Evolutionary conservation across 352 stramenopile species (phyloP).

Genomic region (Elongisporangium senticosum): DNA sequence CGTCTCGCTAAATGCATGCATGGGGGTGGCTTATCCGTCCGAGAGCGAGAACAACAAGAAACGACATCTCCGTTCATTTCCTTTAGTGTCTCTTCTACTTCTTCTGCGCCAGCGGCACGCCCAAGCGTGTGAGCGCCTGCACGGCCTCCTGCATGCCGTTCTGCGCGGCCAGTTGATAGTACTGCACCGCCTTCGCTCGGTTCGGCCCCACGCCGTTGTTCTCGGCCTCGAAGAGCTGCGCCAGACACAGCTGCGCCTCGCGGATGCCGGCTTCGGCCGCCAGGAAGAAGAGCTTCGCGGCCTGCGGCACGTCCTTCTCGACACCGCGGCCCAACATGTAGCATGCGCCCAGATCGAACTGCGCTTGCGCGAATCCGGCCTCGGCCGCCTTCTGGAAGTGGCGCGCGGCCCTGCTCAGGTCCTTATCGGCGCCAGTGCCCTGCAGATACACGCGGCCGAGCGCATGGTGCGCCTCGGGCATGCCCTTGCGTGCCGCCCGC

Average conservation of each 20-base stretch:
- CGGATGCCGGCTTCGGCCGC: slow-evolving; percentile 53
- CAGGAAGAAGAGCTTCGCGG: slow-evolving; percentile 68
- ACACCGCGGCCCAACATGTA: slow-evolving; percentile 73
- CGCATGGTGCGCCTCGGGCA: slow-evolving; percentile 63
- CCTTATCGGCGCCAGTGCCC: slow-evolving; percentile 23
- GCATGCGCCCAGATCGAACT: slow-evolving; percentile 80
- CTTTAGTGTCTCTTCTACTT: slow-evolving; percentile 1
- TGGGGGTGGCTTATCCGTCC: slow-evolving; percentile 2
- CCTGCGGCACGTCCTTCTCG: slow-evolving; percentile 38
- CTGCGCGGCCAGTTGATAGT: slow-evolving; percentile 66
- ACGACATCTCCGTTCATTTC: neutral
- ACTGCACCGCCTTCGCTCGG: slow-evolving; percentile 59
- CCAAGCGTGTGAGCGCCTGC: slow-evolving; percentile 45
- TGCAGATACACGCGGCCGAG: slow-evolving; percentile 53
- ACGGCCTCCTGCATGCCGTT: slow-evolving; percentile 46
- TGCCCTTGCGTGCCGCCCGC: slow-evolving; percentile 46
- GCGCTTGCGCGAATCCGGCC: slow-evolving; percentile 43
- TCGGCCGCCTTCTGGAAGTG: slow-evolving; percentile 64
- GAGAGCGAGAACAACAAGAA: neutral
- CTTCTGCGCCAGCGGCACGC: slow-evolving; percentile 26
- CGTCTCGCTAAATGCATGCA: slow-evolving; percentile 32
- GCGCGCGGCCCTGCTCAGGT: slow-evolving; percentile 30
- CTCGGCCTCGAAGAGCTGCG: slow-evolving; percentile 56
- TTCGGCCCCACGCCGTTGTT: slow-evolving; percentile 36
- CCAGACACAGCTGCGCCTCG: slow-evolving; percentile 71